Evolutionary conservation across 225 moss, liverwort and hornwort genomes (phyloP).

Genomic region (Polytrichum commune): DNA sequence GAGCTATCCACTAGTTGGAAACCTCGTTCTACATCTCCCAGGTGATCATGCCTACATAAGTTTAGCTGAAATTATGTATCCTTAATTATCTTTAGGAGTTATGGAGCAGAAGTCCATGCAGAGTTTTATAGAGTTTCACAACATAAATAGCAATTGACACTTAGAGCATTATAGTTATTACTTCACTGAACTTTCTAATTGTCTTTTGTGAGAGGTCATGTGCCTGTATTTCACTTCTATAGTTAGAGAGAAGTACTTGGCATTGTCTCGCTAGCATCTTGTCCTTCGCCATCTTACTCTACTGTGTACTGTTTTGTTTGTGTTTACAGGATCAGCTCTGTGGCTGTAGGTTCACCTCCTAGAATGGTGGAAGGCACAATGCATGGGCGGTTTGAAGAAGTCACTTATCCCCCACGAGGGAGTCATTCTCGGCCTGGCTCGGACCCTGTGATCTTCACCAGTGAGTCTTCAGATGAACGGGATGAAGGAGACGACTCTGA

Average conservation of each 20-base stretch:
- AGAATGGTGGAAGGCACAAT: conserved; percentile 62
- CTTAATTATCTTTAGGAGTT: not conserved
- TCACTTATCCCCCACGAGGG: conserved; percentile 53
- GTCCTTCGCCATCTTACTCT: no score
- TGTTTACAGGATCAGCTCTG: conserved; percentile 41
- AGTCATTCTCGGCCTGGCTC: conserved; percentile 53
- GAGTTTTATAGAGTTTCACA: no score
- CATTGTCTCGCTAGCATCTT: no score
- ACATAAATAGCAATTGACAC: no score
- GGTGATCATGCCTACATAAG: conserved; percentile 14
- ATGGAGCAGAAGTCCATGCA: no score
- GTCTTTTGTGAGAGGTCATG: no score
- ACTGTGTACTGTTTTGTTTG: conserved; percentile 1
- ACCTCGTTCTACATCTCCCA: conserved; percentile 55
- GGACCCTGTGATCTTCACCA: conserved; percentile 56
- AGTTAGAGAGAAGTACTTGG: no score
- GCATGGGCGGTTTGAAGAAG: conserved; percentile 71
- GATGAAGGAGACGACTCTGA: conserved; percentile 37
- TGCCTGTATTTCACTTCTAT: no score
- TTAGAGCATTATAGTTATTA: no score
- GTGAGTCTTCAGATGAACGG: conserved; percentile 64
- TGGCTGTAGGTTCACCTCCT: conserved; percentile 49
- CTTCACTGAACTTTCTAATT: no score
- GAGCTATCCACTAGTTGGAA: conserved; percentile 53
- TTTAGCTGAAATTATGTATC: not conserved